Evolutionary conservation across 371 early-diverging fungal species (phyloP).

Genomic region (Parasitella parasitica): DNA sequence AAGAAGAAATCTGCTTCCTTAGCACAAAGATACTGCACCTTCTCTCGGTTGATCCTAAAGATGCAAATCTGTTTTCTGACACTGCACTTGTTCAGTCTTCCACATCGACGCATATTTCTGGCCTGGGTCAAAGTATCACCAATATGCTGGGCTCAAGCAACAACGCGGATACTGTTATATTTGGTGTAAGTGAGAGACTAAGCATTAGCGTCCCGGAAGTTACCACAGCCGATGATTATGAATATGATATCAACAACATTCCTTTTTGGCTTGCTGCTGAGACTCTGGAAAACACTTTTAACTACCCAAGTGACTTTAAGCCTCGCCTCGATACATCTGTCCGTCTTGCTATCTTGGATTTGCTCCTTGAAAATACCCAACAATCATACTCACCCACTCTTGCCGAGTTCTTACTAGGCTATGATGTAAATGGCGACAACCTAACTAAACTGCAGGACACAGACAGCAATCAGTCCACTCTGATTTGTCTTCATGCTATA

Average conservation of each 20-base stretch:
- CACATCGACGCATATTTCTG: conserved; percentile 2
- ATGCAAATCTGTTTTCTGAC: background rate
- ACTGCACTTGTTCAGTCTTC: background rate
- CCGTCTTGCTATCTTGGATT: conserved; percentile 71
- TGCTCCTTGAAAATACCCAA: conserved; percentile 65
- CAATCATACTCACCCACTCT: conserved; percentile 62
- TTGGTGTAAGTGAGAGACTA: conserved; percentile 78
- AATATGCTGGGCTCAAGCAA: conserved; percentile 62
- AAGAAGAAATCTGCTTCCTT: conserved; percentile 73
- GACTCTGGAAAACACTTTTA: conserved; percentile 21
- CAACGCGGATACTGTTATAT: conserved; percentile 66
- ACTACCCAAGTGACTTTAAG: conserved; percentile 18
- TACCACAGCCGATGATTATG: conserved; percentile 43
- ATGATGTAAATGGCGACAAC: conserved; percentile 39
- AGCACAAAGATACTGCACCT: conserved; percentile 72
- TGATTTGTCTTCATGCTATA: conserved; percentile 69
- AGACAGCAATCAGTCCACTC: conserved; percentile 31
- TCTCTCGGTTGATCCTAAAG: conserved; percentile 63
- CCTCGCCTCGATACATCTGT: conserved; percentile 44
- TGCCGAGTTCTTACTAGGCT: conserved; percentile 88
- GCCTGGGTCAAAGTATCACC: conserved; percentile 67
- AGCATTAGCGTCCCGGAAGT: conserved; percentile 58
- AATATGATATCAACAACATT: conserved; percentile 45
- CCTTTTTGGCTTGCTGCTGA: conserved; percentile 46
- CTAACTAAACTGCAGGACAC: conserved; percentile 43